A percentile compares a stretch with the other conserved stretches of the same genome.
Conservation (phyloP, 306 rosid genomes). For the Lagenaria siceraria region DNA sequence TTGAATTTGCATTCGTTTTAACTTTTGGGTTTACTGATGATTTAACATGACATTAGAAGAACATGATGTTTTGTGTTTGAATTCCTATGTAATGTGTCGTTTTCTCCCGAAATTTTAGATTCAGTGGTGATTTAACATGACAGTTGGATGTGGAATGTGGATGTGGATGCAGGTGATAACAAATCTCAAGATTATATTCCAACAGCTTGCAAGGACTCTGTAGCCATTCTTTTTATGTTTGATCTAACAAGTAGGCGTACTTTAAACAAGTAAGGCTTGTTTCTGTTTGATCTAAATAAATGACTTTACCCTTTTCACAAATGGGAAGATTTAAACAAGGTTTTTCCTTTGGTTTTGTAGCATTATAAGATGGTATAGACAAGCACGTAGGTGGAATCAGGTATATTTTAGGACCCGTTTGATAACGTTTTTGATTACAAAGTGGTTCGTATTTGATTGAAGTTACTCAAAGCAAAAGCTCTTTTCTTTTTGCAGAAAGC, state of each 20-base stretch:
- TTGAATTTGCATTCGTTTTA: background rate
- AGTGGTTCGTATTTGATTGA: background rate
- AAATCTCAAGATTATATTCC: constrained; percentile 49
- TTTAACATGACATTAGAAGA: no score
- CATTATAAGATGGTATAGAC: constrained; percentile 54
- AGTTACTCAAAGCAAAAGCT: background rate
- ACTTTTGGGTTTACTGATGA: no score
- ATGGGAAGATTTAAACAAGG: background rate
- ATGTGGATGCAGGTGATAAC: constrained; percentile 34
- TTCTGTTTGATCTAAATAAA: background rate
- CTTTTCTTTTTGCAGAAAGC: constrained; percentile 43
- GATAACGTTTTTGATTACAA: background rate
- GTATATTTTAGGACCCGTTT: constrained; percentile 23
- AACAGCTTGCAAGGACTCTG: constrained; percentile 73
- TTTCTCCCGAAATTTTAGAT: no score
- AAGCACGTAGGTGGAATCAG: constrained; percentile 86
- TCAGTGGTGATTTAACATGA: no score
- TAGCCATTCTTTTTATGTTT: constrained; percentile 85
- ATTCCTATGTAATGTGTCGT: no score
- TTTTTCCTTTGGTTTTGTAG: constrained; percentile 30
- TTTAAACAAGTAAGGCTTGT: constrained; percentile 42
- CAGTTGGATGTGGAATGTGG: background rate
- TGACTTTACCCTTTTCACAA: background rate
- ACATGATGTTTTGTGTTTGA: background rate
- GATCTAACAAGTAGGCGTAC: constrained; percentile 95